phyloP scores from a whole-genome alignment of 1,139 yeast genomes.

The Groenewaldozyma sp. region DNA sequence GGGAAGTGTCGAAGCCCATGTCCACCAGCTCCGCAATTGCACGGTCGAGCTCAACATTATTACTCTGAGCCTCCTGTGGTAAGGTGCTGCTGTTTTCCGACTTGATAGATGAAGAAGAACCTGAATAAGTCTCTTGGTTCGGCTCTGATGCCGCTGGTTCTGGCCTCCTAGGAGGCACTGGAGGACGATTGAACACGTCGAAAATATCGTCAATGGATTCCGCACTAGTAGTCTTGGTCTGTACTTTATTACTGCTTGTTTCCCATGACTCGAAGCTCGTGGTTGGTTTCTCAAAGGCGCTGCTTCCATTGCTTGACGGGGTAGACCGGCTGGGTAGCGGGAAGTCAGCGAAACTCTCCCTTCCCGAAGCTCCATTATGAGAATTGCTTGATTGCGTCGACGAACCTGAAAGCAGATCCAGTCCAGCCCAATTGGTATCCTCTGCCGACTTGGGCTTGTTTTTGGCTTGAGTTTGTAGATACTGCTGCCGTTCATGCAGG shows the following conservation, averaged over 20 bases:
- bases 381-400: no score
- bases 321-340: background rate
- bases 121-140: background rate
- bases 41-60: slow-evolving; percentile 35
- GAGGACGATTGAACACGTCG: slow-evolving; percentile 27
- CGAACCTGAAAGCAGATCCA: slow-evolving; percentile 12
- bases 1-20: slow-evolving; percentile 65
- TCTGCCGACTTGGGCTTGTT: slow-evolving; percentile 2
- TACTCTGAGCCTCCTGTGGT: background rate
- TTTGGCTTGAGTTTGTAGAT: slow-evolving; percentile 11
- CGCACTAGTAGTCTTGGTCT: background rate
- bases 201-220: slow-evolving; percentile 22
- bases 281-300: background rate
- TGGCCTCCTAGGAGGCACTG: slow-evolving; percentile 10
- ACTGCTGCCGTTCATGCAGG: slow-evolving; percentile 21
- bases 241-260: no score
- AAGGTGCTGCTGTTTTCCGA: background rate
- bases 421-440: slow-evolving; percentile 10
- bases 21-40: slow-evolving; percentile 64
- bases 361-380: background rate
- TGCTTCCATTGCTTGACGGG: slow-evolving; percentile 2
- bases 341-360: background rate
- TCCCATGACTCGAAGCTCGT: background rate
- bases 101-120: background rate
- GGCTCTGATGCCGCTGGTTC: background rate